Conservation (phyloP, 257 asterid species). For the Hygrophila difformis region DNA sequence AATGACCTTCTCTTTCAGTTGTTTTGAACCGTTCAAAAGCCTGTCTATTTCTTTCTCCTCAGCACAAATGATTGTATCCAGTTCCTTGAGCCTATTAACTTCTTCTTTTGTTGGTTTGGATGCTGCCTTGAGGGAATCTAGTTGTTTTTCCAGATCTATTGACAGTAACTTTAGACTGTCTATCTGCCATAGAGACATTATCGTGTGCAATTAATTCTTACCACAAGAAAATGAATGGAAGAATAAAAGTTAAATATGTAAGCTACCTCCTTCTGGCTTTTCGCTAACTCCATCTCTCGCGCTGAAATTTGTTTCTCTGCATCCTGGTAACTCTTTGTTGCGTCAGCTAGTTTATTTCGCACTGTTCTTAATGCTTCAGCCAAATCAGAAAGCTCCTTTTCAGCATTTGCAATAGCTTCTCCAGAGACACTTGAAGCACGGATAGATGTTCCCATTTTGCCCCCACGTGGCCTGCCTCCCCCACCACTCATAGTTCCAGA, state of each 20-base stretch:
- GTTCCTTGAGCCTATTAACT: conserved; percentile 54
- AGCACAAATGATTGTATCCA: conserved; percentile 42
- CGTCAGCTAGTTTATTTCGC: conserved; percentile 46
- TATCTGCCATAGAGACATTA: conserved; percentile 33
- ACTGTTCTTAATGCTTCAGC: conserved; percentile 42
- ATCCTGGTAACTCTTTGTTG: conserved; percentile 45
- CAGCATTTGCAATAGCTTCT: conserved; percentile 70
- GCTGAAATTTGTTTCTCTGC: conserved; percentile 59
- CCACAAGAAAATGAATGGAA: not conserved
- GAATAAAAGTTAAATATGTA: not conserved
- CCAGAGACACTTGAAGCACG: conserved; percentile 69
- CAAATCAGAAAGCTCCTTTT: conserved; percentile 58
- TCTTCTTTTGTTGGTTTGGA: conserved; percentile 67
- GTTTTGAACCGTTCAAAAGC: conserved; percentile 67
- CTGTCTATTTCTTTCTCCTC: conserved; percentile 74
- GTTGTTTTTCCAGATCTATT: conserved; percentile 66
- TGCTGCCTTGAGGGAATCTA: conserved; percentile 56
- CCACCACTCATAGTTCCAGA: conserved; percentile 99
- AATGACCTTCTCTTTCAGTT: conserved; percentile 78
- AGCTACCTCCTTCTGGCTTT: conserved; percentile 75
- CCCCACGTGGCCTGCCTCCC: conserved; percentile 87
- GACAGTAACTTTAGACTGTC: conserved; percentile 58
- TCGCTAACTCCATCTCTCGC: conserved; percentile 78
- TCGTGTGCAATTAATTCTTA: not conserved
- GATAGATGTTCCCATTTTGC: conserved; percentile 89